Evolutionary conservation across 768 basidiomycete genomes (phyloP).

Genomic region (Lactarius deliciosus): DNA sequence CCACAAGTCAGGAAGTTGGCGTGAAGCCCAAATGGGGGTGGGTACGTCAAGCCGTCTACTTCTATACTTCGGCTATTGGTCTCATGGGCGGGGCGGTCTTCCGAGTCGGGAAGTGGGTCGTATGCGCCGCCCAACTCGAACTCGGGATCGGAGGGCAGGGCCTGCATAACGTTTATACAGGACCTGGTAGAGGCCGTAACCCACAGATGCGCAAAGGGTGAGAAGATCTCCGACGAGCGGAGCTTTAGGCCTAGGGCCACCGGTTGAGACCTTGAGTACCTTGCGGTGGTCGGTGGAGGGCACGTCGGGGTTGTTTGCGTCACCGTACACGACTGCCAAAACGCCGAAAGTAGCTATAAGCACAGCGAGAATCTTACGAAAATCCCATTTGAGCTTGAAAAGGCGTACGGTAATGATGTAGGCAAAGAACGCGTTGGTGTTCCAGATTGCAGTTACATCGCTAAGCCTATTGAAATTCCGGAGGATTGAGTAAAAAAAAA

Average conservation of each 20-base stretch:
- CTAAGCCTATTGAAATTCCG: conserved; percentile 52
- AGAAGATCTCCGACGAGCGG: conserved; percentile 73
- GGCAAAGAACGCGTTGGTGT: conserved; percentile 88
- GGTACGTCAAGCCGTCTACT: conserved; percentile 37
- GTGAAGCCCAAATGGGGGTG: conserved; percentile 81
- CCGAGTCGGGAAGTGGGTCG: conserved; percentile 43
- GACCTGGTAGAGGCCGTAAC: conserved; percentile 79
- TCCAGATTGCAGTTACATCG: conserved; percentile 81
- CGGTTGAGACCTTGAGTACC: conserved; percentile 11
- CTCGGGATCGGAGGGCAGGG: conserved; percentile 66
- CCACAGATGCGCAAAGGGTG: conserved; percentile 68
- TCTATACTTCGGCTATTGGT: conserved; percentile 21
- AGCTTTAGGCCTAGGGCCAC: conserved; percentile 38
- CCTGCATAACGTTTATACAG: conserved; percentile 79
- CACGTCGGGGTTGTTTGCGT: conserved; percentile 34
- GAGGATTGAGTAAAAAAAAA: background rate
- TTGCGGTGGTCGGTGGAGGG: conserved; percentile 19
- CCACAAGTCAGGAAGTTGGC: conserved; percentile 77
- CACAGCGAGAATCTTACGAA: conserved; percentile 67
- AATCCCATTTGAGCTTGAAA: conserved; percentile 61
- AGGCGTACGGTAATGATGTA: conserved; percentile 82
- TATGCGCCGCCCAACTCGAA: conserved; percentile 45
- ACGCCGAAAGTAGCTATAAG: conserved; percentile 80
- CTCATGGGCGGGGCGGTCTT: conserved; percentile 36
- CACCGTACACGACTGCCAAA: conserved; percentile 80